Percentiles rank a stretch among this genome's conserved stretches.
Evolutionary conservation across 129 eudicot genomes (phyloP).

Genomic region (Ambrosia trifida): DNA sequence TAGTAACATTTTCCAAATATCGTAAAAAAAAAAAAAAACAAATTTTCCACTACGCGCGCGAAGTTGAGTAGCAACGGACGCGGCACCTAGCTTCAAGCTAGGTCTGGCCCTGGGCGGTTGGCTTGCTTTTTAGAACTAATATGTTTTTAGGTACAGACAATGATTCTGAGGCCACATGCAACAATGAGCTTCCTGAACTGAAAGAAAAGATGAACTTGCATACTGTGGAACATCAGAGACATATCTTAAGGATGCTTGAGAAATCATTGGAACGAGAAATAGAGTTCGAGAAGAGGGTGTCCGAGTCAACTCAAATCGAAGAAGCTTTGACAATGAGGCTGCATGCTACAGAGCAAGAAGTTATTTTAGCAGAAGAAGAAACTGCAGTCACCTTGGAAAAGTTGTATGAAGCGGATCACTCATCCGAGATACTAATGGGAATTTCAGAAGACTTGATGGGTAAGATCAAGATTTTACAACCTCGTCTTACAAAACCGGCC

Average conservation of each 20-base stretch:
- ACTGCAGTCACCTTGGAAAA: constrained; percentile 48
- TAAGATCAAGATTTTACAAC: constrained; percentile 44
- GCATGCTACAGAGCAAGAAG: constrained; percentile 55
- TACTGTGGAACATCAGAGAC: constrained; percentile 80
- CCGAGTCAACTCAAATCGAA: constrained; percentile 60
- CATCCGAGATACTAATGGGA: constrained; percentile 61
- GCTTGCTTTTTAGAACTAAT: not conserved
- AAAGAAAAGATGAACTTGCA: constrained; percentile 63
- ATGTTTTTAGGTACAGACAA: constrained; percentile 45
- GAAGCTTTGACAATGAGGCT: constrained; percentile 62
- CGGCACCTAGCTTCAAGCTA: no score
- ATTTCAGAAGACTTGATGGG: constrained; percentile 54
- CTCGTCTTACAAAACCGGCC: constrained; percentile 40
- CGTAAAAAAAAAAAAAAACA: no score
- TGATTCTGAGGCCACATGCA: constrained; percentile 24
- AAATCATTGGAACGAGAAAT: constrained; percentile 83
- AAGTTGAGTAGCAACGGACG: no score
- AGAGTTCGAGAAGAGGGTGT: constrained; percentile 66
- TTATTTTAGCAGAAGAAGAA: constrained; percentile 67
- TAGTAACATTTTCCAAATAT: no score
- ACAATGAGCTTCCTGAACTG: constrained; percentile 36
- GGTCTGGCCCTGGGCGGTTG: no score
- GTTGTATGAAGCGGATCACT: constrained; percentile 68
- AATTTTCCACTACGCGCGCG: no score
- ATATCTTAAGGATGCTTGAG: constrained; percentile 74